Evolutionary conservation across 495 filamentous ascomycete genomes (phyloP).

Genomic region (Friedmanniomyces endolithicus): DNA sequence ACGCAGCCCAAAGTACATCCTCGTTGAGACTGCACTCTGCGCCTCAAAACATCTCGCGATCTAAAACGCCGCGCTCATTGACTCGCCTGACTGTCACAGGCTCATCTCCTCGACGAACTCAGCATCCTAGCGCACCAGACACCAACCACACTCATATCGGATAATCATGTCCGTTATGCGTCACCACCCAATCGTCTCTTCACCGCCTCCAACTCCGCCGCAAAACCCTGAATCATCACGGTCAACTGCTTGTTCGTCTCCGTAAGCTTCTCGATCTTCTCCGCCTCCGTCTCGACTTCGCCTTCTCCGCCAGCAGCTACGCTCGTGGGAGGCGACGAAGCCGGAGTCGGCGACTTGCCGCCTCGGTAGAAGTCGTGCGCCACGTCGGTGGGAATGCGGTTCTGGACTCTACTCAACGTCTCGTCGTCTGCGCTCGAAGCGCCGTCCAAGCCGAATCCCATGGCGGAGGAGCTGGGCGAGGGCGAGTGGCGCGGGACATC

Average conservation of each 20-base stretch:
- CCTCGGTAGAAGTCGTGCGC: conserved; percentile 15
- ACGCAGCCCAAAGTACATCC: too few species aligned
- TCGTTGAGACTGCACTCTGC: too few species aligned
- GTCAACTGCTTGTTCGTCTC: conserved; percentile 7
- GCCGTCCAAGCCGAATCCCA: background rate
- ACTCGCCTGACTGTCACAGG: too few species aligned
- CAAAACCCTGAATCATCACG: conserved; percentile 14
- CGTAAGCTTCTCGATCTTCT: conserved; percentile 8
- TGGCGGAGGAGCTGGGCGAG: background rate
- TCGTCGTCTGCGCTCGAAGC: background rate
- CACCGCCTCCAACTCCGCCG: conserved; percentile 9
- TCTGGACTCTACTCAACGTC: background rate
- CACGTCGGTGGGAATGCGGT: conserved; percentile 3
- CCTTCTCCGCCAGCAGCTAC: background rate
- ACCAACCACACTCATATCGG: too few species aligned
- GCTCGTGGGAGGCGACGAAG: background rate
- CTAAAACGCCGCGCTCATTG: too few species aligned
- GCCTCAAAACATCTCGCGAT: too few species aligned
- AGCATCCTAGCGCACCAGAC: too few species aligned
- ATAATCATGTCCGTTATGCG: too few species aligned
- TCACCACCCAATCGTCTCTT: conserved; percentile 3
- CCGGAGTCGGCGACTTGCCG: background rate
- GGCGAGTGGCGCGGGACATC: background rate
- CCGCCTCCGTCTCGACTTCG: background rate
- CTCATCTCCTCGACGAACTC: too few species aligned